Evolutionary conservation across 805 yeast genomes (phyloP).

Genomic region (Pichia gijzeniarum): DNA sequence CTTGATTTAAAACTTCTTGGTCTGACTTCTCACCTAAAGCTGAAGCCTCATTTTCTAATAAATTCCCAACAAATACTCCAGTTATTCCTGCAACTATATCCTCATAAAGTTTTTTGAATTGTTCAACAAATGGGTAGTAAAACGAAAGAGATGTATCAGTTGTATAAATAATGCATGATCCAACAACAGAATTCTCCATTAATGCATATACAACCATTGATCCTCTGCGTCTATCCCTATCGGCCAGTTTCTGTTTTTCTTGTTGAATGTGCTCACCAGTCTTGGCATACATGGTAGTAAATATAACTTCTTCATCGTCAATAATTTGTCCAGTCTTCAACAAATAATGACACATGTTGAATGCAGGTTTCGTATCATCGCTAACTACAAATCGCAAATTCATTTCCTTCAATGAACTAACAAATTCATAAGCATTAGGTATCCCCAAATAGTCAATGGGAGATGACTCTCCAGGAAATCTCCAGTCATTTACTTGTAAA

Average conservation of each 20-base stretch:
- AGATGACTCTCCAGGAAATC: constrained; percentile 33
- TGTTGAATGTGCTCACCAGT: constrained; percentile 5
- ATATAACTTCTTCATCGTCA: constrained; percentile 23
- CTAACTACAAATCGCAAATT: constrained; percentile 55
- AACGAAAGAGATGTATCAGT: constrained; percentile 38
- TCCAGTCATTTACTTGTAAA: constrained; percentile 41
- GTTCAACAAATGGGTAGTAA: constrained; percentile 48
- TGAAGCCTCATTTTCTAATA: too few species aligned
- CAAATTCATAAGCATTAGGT: constrained; percentile 32
- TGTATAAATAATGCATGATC: constrained; percentile 42
- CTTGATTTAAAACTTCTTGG: too few species aligned
- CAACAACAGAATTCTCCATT: constrained; percentile 19
- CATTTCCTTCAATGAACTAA: constrained; percentile 48
- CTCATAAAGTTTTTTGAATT: constrained; percentile 18
- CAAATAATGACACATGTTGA: constrained; percentile 35
- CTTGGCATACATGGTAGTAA: constrained; percentile 27
- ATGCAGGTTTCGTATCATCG: constrained; percentile 30
- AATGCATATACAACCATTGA: constrained; percentile 33
- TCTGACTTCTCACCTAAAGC: too few species aligned
- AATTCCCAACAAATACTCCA: constrained; percentile 42
- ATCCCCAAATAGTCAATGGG: background rate
- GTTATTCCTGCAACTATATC: constrained; percentile 42
- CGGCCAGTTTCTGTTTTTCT: constrained; percentile 41
- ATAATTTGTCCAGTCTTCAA: constrained; percentile 13
- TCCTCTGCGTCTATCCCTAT: constrained; percentile 46